Evolutionary conservation across 352 stramenopile genomes (phyloP).

Genomic region (Pythium aphanidermatum): DNA sequence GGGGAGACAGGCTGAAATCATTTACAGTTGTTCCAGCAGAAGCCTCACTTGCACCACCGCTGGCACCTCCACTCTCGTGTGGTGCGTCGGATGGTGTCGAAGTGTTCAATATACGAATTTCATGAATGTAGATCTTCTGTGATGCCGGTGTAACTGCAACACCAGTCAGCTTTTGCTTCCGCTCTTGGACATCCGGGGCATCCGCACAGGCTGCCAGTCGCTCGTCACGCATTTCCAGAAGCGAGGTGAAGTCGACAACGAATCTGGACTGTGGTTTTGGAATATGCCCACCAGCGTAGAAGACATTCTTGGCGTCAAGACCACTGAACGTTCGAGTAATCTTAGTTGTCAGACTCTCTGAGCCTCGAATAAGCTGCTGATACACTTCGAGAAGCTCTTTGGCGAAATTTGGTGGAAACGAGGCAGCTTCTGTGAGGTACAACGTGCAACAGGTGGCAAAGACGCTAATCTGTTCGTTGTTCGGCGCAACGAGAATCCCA

Average conservation of each 20-base stretch:
- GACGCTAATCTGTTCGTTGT: constrained; percentile 85
- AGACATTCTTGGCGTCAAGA: constrained; percentile 58
- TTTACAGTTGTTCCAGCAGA: neutral
- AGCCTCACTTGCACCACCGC: neutral
- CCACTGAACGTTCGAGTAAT: constrained; percentile 74
- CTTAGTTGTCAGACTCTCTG: constrained; percentile 69
- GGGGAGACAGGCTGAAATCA: neutral
- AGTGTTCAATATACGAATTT: constrained; percentile 55
- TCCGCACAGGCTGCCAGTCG: constrained; percentile 45
- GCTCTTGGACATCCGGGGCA: constrained; percentile 41
- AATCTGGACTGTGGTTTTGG: constrained; percentile 74
- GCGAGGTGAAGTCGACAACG: constrained; percentile 67
- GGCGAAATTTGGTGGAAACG: constrained; percentile 63
- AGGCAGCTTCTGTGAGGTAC: constrained; percentile 61
- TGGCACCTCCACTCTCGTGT: neutral
- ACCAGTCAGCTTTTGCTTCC: constrained; percentile 76
- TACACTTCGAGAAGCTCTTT: constrained; percentile 72
- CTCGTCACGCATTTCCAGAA: constrained; percentile 70
- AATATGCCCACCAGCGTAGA: constrained; percentile 51
- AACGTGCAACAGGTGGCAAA: constrained; percentile 84
- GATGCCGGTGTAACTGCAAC: constrained; percentile 61
- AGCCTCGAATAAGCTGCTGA: constrained; percentile 66
- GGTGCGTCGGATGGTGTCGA: neutral
- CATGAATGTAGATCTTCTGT: constrained; percentile 71
- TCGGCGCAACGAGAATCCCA: constrained; percentile 71